Evolutionary conservation across 129 eudicot species (phyloP), one percentile per base, ranked within the genome.

Genomic region (Erigeron canadensis): DNA sequence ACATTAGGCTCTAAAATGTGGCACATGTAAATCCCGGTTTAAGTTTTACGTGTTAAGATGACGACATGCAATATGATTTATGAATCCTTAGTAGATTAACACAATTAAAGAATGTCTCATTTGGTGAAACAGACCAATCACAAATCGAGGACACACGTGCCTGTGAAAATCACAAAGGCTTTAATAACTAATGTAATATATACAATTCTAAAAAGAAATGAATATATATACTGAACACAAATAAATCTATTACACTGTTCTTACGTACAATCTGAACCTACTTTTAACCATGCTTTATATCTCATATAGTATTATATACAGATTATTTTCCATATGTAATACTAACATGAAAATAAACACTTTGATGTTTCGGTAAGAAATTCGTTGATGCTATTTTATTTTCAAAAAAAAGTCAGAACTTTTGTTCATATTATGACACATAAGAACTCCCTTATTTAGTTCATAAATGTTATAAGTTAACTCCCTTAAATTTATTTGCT

Each of bases 281-380:
- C 0, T 28, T 28, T 2, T 28, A 28, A 3, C 34, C 34, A 28
- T 28, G 3, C 34, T 28, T 28, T 28, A 28, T 28, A 28, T 28
- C 34, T 28, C 34, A 28, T 28, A 28, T 28, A 1, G 34, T 1
- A 28, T 28, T 28, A 28, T 3, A 28, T 2, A 28, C 34, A 3
- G 34, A 28, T 28, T 28, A 28, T 28, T 28, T 28, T 28, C 34
- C 34, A 28, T 28, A 28, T 28, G 34, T 28, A 2, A 1, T 28
- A 28, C 34, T 28, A 28, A 28, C 1, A 2, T 28, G 1, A 3
- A 28, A 28, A 28, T 28, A 28, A 18, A 16, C 5, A 66, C 38
- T 23, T 44, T 45, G 67, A 37, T 63, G 56, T 66, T 45, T 66
- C 8, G 71, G 71, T 45, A 56, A 66, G 42, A 66, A 21, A 66